Conservation (phyloP, 2,329 filamentous ascomycete genomes). For the Gaeumannomyces sp. region DNA sequence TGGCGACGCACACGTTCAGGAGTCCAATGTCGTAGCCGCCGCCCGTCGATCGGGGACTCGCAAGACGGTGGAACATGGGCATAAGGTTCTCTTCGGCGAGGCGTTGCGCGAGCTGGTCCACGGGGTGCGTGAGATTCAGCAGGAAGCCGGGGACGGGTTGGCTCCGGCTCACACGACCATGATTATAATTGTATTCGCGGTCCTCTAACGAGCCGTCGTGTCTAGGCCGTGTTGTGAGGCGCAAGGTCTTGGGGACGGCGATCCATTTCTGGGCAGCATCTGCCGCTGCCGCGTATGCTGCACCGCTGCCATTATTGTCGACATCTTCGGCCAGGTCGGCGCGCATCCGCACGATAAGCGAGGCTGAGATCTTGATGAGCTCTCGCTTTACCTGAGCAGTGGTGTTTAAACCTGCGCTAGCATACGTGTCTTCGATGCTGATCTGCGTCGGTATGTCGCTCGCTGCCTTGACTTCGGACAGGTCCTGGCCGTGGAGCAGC, state of each 20-base stretch:
- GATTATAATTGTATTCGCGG: constrained; percentile 46
- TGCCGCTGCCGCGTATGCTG: neutral
- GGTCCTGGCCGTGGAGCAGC: constrained; percentile 75
- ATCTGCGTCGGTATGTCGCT: constrained; percentile 76
- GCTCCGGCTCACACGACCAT: constrained; percentile 76
- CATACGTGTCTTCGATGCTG: constrained; percentile 90
- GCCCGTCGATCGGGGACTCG: constrained; percentile 31
- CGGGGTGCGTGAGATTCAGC: constrained; percentile 42
- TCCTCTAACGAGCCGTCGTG: constrained; percentile 13
- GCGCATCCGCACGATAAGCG: constrained; percentile 72
- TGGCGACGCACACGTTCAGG: constrained; percentile 81
- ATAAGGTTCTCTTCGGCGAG: constrained; percentile 16
- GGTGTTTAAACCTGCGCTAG: constrained; percentile 57
- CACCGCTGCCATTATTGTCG: neutral
- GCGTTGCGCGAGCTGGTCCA: constrained; percentile 20
- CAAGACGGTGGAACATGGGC: constrained; percentile 25
- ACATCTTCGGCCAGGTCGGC: constrained; percentile 58
- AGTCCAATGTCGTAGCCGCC: constrained; percentile 75
- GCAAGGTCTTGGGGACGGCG: constrained; percentile 73
- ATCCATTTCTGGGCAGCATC: constrained; percentile 49
- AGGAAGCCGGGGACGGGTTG: constrained; percentile 54
- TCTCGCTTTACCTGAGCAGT: constrained; percentile 60
- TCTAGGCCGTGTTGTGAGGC: constrained; percentile 66
- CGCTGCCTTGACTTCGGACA: constrained; percentile 64
- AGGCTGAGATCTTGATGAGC: constrained; percentile 60